phyloP scores from a whole-genome alignment of 345 rosid species.

The Hevea brasiliensis region DNA sequence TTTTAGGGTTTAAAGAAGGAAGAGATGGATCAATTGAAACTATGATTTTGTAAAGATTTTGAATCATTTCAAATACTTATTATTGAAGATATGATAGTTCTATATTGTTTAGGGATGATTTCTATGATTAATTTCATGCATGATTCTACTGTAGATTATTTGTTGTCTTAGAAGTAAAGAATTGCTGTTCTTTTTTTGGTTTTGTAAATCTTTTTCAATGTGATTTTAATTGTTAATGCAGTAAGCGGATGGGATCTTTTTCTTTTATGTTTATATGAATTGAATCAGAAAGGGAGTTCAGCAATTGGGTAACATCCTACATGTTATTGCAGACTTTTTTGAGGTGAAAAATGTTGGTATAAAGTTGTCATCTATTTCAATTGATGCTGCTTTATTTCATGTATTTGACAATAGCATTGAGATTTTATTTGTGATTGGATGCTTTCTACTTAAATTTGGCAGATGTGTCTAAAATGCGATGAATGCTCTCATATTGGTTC shows the following conservation, averaged over 20 bases:
- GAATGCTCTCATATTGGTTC: conserved; percentile 37
- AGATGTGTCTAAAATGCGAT: conserved; percentile 55
- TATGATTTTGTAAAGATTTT: neutral
- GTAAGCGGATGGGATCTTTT: neutral
- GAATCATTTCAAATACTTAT: neutral
- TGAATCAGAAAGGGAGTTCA: neutral
- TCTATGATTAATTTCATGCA: neutral
- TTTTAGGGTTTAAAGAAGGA: neutral
- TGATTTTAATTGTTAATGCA: neutral
- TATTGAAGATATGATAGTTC: neutral
- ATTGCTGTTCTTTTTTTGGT: neutral
- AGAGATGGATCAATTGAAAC: neutral
- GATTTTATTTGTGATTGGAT: conserved; percentile 39
- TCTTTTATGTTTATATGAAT: neutral
- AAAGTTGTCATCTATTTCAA: conserved; percentile 39
- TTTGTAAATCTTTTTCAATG: neutral
- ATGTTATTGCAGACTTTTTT: conserved; percentile 15
- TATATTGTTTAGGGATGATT: neutral
- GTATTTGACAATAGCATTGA: conserved; percentile 9
- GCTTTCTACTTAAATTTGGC: conserved; percentile 36
- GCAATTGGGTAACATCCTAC: neutral
- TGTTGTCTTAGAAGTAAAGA: neutral
- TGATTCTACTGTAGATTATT: neutral
- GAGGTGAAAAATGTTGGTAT: conserved; percentile 44
- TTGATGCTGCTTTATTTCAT: conserved; percentile 36